Conservation (phyloP, 2,329 filamentous ascomycete genomes). For the Neonectria ditissima region DNA sequence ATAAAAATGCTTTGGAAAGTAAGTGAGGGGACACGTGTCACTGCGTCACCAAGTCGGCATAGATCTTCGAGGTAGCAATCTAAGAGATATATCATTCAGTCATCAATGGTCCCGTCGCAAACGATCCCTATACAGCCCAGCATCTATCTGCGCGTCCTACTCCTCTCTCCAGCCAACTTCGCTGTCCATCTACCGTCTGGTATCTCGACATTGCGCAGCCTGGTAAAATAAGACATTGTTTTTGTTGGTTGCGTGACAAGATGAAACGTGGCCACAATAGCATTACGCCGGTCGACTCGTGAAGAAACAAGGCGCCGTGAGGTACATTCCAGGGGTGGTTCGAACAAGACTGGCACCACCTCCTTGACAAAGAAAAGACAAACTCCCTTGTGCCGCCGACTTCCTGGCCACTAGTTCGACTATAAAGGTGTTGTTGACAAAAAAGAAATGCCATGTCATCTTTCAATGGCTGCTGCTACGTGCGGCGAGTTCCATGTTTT, state of each 20-base stretch:
- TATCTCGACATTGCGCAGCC: constrained; percentile 33
- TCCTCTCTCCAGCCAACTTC: constrained; percentile 10
- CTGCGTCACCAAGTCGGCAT: background rate
- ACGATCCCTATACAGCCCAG: constrained; percentile 36
- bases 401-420: constrained; percentile 34
- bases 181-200: constrained; percentile 17
- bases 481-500: constrained; percentile 30
- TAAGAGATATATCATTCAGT: constrained; percentile 45
- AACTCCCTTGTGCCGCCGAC: constrained; percentile 39
- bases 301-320: constrained; percentile 24
- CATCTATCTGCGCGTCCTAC: constrained; percentile 35
- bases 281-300: constrained; percentile 37
- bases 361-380: constrained; percentile 33
- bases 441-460: constrained; percentile 28
- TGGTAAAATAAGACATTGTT: constrained; percentile 24
- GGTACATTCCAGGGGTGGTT: constrained; percentile 21
- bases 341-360: constrained; percentile 21
- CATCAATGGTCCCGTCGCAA: constrained; percentile 38
- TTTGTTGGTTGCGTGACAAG: constrained; percentile 17
- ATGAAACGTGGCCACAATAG: constrained; percentile 33
- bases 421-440: constrained; percentile 30
- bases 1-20: background rate
- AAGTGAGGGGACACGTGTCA: background rate
- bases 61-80: constrained; percentile 10
- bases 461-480: constrained; percentile 27